Base-by-base conservation (phyloP, 2,329 filamentous ascomycete genomes). In the Phoma sp. region DNA sequence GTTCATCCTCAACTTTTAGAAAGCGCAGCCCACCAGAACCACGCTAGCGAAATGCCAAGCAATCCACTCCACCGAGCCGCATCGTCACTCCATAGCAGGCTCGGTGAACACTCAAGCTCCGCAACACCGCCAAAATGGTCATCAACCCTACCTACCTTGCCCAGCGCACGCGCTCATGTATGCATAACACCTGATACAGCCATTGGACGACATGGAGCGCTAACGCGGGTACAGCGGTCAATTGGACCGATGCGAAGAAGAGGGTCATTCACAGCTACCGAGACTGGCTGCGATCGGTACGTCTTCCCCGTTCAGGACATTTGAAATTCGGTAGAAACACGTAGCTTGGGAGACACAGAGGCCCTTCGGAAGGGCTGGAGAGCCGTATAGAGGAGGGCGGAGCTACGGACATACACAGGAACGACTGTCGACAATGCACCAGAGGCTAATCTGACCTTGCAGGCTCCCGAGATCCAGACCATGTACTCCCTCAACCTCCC, bases 401-500 rank as follows among this genome's bases (percentile, higher is more conserved):
- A 19, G 36, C 21, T 17, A 29, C 15, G 21, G 19, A 41, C 15
- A 38, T 4, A 31, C 29, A 38, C 21, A 24, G 39, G 22, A 40
- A 25, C 19, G 27, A 8, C n/a, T 0, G 7, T n/a, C 9, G 15
- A 35, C 15, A 38, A 36, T 22, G 27, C 32, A 29, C n/a, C 31
- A 49, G 37, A 37, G 40, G 51, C 62, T 65, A 51, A 70, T 47
- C 25, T 10, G 24, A 31, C 24, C 8, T 17, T 43, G 55, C 75
- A 99, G 95, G 92, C 92, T 36, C 94, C 95, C 58, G 93, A 98
- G 77, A 94, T 99, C 74, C 95, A 98, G 78, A 90, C 87, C 60
- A 96, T 98, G 92, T 99, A 99, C 86, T 90, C 90, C 60, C 82
- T 99, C 72, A 91, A 91, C 75, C 86, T 96, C 73, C 92, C 94